A percentile compares a stretch with the other conserved stretches of the same genome.
These are phyloP conservation scores for Apophysomyces sp. DNA, from an alignment of 371 early-diverging fungal genomes.

Conservation along the genomic window DNA sequence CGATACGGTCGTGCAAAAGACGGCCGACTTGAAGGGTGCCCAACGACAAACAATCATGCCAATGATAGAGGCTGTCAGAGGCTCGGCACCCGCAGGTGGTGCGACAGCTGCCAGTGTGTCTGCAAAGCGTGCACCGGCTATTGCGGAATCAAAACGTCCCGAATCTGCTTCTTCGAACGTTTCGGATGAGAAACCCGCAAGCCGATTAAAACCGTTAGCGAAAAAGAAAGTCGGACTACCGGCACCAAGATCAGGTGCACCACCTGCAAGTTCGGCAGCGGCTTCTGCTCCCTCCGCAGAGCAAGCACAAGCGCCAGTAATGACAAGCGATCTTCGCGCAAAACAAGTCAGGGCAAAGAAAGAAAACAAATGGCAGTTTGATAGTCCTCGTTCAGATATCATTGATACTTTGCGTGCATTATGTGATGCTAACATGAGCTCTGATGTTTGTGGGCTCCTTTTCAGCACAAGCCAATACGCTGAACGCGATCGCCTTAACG, in stretches of 20 bases:
- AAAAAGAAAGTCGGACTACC: slow-evolving; percentile 17
- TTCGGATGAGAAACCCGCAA: slow-evolving; percentile 8
- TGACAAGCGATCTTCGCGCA: slow-evolving; percentile 61
- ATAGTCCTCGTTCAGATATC: slow-evolving; percentile 72
- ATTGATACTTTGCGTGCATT: slow-evolving; percentile 62
- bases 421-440: slow-evolving; percentile 58
- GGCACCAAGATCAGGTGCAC: slow-evolving; percentile 11
- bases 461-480: slow-evolving; percentile 84
- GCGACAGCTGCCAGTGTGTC: neutral
- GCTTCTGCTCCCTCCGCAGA: slow-evolving; percentile 3
- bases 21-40: slow-evolving; percentile 67
- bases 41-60: slow-evolving; percentile 68
- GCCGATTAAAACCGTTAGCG: slow-evolving; percentile 16
- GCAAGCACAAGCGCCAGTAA: slow-evolving; percentile 43
- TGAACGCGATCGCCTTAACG: slow-evolving; percentile 73
- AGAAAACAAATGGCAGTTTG: slow-evolving; percentile 80
- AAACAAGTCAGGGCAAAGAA: slow-evolving; percentile 73
- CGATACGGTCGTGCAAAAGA: slow-evolving; percentile 57
- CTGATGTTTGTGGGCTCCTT: slow-evolving; percentile 55
- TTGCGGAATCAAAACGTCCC: slow-evolving; percentile 8
- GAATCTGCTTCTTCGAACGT: slow-evolving; percentile 5
- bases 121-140: slow-evolving; percentile 7
- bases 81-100: slow-evolving; percentile 25
- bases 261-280: neutral
- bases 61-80: slow-evolving; percentile 65